phyloP scores from a whole-genome alignment of 2,329 filamentous ascomycete genomes.

The Ophiostoma ulmi region DNA sequence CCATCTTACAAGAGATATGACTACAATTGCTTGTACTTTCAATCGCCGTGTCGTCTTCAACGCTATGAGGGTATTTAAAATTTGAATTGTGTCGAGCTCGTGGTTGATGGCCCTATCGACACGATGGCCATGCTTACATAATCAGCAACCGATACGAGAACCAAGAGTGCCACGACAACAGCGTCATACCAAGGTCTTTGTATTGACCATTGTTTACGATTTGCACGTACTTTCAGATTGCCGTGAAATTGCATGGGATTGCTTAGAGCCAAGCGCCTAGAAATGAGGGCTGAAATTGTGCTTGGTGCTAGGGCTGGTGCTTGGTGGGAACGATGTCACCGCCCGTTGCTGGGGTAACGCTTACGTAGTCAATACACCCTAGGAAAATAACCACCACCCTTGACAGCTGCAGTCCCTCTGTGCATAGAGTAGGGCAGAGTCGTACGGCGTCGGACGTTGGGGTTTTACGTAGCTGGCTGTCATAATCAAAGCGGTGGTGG shows the following conservation, averaged over 20 bases:
- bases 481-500: neutral
- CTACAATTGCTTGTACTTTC: too few relatives aligned
- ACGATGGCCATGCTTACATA: neutral
- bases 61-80: too few relatives aligned
- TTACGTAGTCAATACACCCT: constrained; percentile 1
- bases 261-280: neutral
- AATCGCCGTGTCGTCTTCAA: too few relatives aligned
- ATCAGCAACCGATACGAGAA: neutral
- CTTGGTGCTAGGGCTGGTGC: neutral
- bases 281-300: constrained; percentile 1
- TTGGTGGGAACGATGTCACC: neutral
- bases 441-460: neutral
- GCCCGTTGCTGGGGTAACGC: constrained; percentile 11
- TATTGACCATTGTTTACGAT: neutral
- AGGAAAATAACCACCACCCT: constrained; percentile 13
- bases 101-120: neutral
- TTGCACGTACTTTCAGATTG: neutral
- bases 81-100: too few relatives aligned
- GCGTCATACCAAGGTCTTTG: neutral
- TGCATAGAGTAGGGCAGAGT: neutral
- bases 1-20: too few relatives aligned
- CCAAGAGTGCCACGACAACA: neutral
- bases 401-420: neutral
- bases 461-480: neutral
- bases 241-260: neutral